Conservation (phyloP, 208 protist species). For the Acanthamoeba royreba region DNA sequence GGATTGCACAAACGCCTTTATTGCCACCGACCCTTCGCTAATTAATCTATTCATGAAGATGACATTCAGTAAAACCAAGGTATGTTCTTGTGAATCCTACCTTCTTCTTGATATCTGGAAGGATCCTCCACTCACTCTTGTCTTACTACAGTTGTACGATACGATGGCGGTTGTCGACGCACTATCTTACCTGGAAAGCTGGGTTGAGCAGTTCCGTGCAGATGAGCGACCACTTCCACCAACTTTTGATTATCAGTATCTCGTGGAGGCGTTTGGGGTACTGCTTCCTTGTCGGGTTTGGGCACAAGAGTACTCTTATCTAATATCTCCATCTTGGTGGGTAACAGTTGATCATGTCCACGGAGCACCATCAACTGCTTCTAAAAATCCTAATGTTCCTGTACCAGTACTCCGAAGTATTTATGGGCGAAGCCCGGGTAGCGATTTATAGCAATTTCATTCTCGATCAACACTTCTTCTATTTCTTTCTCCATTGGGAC, state of each 20-base stretch:
- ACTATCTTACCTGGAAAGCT: neutral
- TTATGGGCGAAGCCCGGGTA: neutral
- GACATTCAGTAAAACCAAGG: neutral
- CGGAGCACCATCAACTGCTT: slow-evolving; percentile 34
- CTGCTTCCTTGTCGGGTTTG: neutral
- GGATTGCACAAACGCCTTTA: slow-evolving; percentile 42
- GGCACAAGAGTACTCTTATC: no score
- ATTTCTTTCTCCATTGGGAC: slow-evolving; percentile 51
- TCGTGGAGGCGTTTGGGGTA: neutral
- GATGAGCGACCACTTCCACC: neutral
- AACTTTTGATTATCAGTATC: neutral
- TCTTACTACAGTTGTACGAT: neutral
- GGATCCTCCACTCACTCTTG: no score
- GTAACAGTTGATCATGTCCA: neutral
- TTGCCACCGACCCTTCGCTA: neutral
- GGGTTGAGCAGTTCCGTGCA: neutral
- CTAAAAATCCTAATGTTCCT: slow-evolving; percentile 41
- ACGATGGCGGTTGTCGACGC: neutral
- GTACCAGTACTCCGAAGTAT: slow-evolving; percentile 34
- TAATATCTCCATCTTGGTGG: no score
- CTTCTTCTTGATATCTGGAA: no score
- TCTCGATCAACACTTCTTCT: slow-evolving; percentile 25
- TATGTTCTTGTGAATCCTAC: no score
- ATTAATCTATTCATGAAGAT: slow-evolving; percentile 37
- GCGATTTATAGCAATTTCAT: slow-evolving; percentile 21